These are phyloP conservation scores for Hyaloscypha finlandica DNA, from an alignment of 495 filamentous ascomycete species.

Conservation along the genomic window DNA sequence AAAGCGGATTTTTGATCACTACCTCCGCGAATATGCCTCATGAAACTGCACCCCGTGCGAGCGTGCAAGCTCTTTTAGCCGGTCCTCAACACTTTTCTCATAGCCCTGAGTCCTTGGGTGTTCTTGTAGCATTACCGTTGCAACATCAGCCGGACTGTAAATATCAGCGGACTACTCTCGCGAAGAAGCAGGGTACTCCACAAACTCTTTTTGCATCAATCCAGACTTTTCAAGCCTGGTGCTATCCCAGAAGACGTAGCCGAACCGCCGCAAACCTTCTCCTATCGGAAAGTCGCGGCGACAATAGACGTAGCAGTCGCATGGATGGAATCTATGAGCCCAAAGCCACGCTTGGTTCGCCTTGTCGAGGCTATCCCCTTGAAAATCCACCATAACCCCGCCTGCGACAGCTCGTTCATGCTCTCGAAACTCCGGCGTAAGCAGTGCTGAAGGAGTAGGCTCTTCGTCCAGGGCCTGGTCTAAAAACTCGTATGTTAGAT, in stretches of 20 bases:
- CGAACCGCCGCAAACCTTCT: not conserved
- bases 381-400: not conserved
- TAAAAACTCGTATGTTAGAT: not conserved
- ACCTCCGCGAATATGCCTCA: no score
- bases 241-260: slow-evolving; percentile 10
- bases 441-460: not conserved
- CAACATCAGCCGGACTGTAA: no score
- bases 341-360: slow-evolving; percentile 6
- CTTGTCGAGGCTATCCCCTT: not conserved
- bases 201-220: no score
- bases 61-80: no score
- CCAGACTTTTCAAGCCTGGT: not conserved
- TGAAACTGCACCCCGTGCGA: no score
- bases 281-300: not conserved
- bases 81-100: no score
- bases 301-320: not conserved
- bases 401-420: not conserved
- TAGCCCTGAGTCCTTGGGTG: no score
- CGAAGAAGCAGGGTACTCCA: no score
- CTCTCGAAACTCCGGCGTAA: not conserved
- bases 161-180: no score
- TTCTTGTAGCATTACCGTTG: no score
- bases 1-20: no score
- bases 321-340: slow-evolving; percentile 6
- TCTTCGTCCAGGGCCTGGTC: not conserved